Base-by-base conservation (phyloP, 305 asterid genomes). In the Fraxinus baroniana region DNA sequence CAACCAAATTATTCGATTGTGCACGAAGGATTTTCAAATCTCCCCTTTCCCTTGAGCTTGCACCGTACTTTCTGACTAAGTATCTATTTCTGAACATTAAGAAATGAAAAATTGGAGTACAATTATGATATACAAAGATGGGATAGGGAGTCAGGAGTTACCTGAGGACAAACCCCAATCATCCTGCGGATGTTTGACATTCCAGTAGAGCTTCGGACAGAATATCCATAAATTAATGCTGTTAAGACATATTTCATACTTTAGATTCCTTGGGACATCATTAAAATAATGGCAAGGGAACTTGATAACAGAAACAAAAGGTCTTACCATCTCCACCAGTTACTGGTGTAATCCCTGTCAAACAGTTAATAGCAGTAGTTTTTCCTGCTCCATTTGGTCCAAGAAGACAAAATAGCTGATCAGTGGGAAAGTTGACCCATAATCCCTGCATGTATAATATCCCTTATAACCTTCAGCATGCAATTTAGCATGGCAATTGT, bases 371-470 rank as follows among this genome's bases (percentile, higher is more conserved):
- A 35, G 90, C 83, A 49, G 98, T 96, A 79, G 99, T 92, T 88
- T 96, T 96, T 62, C 99, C 99, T 55, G 98, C 98, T 85, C 99
- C 98, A 87, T 96, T 96, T 49, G 98, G 98, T 77, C 99, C 99
- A 28, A 94, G 96, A 85, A 93, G 94, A 89, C 97, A 94, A 84
- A 93, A 93, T 74, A 96, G 87, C 89, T 96, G 99, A 88, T 93
- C 93, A 83, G 88, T 94, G 55, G 97, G 93, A 81, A 94, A 89
- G 87, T 92, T 96, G 81, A 96, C 85, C 98, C 98, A 96, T 78
- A 96, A 80, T 62, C 95, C 98, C 99, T 96, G 93, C 82, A 88
- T 37, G 78, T 81, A 75, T n/a, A 78, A 76, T 80, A 71, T 37
- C 73, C 78, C 30, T 24, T 12, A 46, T 82, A 36, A 46, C 52